Conservation (phyloP, 257 asterid species). For the Solanum pinnatisectum region DNA sequence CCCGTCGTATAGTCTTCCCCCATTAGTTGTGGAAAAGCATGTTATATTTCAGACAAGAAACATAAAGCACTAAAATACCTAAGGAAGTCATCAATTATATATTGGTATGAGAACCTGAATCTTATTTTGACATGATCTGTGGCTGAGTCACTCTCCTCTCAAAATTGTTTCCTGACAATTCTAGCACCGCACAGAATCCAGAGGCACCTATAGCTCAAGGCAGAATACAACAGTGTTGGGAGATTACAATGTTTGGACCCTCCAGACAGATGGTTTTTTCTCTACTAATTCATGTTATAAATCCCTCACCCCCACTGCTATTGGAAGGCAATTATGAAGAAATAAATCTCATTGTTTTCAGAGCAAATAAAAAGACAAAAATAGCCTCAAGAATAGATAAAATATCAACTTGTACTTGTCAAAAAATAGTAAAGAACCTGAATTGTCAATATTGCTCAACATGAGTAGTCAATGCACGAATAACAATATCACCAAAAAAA, state of each 20-base stretch:
- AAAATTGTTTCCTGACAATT: neutral
- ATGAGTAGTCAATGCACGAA: neutral
- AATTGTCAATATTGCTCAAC: neutral
- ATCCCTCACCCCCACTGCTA: neutral
- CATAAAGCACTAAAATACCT: neutral
- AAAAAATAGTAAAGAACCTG: neutral
- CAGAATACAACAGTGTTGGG: neutral
- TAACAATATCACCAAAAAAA: neutral
- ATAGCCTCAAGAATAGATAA: neutral
- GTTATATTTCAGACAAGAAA: neutral
- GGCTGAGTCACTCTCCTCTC: neutral
- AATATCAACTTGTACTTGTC: neutral
- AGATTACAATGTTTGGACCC: neutral
- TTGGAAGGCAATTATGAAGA: neutral
- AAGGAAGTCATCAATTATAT: neutral
- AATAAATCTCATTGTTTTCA: neutral
- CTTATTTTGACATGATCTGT: neutral
- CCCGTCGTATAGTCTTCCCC: neutral
- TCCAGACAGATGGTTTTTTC: neutral
- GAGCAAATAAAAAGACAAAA: neutral
- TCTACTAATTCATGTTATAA: neutral
- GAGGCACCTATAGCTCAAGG: neutral
- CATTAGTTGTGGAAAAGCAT: neutral
- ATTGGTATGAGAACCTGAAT: neutral
- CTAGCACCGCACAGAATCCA: neutral